Conservation (phyloP, 805 yeast genomes). For the Pichia nanzhaoensis region DNA sequence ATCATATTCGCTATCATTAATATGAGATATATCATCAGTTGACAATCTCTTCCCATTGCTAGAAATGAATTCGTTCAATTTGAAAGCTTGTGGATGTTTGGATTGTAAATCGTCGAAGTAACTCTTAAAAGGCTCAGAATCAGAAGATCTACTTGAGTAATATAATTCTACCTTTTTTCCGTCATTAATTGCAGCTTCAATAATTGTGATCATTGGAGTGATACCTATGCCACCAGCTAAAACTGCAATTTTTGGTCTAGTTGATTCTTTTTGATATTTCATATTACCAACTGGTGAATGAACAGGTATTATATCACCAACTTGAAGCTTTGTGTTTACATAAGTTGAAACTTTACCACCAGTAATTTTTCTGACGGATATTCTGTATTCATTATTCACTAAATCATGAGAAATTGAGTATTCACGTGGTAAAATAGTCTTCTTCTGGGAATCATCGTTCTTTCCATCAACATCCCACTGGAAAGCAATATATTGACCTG, state of each 20-base stretch:
- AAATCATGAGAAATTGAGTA: conserved; percentile 46
- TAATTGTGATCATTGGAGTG: conserved; percentile 54
- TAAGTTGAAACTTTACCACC: conserved; percentile 47
- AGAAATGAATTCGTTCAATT: conserved; percentile 4
- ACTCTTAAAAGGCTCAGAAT: conserved; percentile 14
- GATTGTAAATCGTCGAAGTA: conserved; percentile 8
- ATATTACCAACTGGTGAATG: conserved; percentile 59
- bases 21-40: conserved; percentile 21
- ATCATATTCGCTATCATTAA: conserved; percentile 18
- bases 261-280: conserved; percentile 25
- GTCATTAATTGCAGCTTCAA: conserved; percentile 33
- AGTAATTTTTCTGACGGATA: conserved; percentile 51
- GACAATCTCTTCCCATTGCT: conserved; percentile 13
- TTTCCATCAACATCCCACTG: conserved; percentile 33
- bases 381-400: conserved; percentile 39
- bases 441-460: conserved; percentile 11
- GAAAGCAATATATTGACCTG: conserved; percentile 44
- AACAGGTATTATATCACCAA: conserved; percentile 42
- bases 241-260: conserved; percentile 32
- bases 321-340: conserved; percentile 40
- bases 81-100: conserved; percentile 6
- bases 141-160: conserved; percentile 28
- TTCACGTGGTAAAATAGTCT: conserved; percentile 37
- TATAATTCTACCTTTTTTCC: conserved; percentile 30
- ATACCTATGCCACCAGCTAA: conserved; percentile 63